These are phyloP conservation scores for Lepiota venenata DNA, from an alignment of 768 basidiomycete species.

Conservation along the genomic window DNA sequence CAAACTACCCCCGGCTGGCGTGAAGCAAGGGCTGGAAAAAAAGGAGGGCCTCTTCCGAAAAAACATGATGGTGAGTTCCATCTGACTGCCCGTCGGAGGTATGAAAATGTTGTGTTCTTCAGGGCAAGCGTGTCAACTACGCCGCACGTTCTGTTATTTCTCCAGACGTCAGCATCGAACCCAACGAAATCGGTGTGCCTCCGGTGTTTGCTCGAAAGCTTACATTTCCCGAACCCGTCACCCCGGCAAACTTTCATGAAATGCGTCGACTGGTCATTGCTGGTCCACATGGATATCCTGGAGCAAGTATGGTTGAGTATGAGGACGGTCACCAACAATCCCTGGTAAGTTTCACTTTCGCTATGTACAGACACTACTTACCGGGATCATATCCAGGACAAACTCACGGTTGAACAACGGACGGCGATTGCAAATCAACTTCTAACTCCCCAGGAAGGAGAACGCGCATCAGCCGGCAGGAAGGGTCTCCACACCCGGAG, in stretches of 20 bases:
- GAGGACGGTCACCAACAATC: conserved; percentile 90
- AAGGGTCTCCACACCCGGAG: conserved; percentile 74
- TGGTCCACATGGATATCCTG: conserved; percentile 86
- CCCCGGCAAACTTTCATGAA: conserved; percentile 83
- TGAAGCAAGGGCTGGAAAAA: conserved; percentile 97
- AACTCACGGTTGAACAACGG: conserved; percentile 82
- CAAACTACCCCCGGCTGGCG: conserved; percentile 85
- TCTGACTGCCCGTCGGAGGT: conserved; percentile 1
- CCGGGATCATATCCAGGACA: conserved; percentile 51
- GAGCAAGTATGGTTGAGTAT: conserved; percentile 91
- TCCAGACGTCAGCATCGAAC: conserved; percentile 98
- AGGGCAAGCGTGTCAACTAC: conserved; percentile 99
- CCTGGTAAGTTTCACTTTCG: conserved; percentile 46
- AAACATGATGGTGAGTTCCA: conserved; percentile 89
- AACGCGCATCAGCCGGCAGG: conserved; percentile 38
- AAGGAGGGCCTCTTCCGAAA: conserved; percentile 98
- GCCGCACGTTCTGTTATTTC: conserved; percentile 99
- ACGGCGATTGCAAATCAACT: conserved; percentile 95
- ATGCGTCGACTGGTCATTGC: conserved; percentile 88
- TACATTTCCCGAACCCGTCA: conserved; percentile 98
- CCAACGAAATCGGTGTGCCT: conserved; percentile 97
- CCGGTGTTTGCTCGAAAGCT: conserved; percentile 96
- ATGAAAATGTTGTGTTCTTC: not conserved
- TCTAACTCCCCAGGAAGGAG: conserved; percentile 84
- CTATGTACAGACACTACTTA: not conserved